Conservation (phyloP, 768 basidiomycete species). For the Suillus cothurnatus region DNA sequence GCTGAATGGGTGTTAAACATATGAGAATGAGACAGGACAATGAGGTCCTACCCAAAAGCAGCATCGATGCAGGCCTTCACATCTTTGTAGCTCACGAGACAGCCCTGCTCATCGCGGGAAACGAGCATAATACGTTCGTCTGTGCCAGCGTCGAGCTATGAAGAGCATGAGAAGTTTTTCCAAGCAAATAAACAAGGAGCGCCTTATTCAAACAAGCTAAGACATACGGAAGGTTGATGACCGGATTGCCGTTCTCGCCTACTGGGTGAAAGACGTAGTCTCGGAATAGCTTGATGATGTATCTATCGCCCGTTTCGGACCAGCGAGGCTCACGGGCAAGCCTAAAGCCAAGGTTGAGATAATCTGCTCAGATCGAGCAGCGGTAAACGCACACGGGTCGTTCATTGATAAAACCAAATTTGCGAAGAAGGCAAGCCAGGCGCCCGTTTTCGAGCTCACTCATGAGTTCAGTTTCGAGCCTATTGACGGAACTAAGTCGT, state of each 20-base stretch:
- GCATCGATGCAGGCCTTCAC: no score
- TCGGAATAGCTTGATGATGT: constrained; percentile 97
- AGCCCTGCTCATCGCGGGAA: constrained; percentile 94
- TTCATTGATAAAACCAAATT: constrained; percentile 98
- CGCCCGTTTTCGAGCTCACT: constrained; percentile 94
- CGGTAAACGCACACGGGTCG: constrained; percentile 82
- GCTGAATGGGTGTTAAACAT: no score
- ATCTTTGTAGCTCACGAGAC: no score
- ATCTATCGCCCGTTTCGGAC: constrained; percentile 98
- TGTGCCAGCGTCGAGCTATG: no score
- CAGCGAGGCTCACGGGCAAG: constrained; percentile 93
- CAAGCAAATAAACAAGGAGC: no score
- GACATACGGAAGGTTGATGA: constrained; percentile 90
- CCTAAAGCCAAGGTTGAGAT: constrained; percentile 40
- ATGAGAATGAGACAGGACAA: no score
- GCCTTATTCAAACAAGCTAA: constrained; percentile 93
- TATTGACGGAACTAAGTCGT: constrained; percentile 77
- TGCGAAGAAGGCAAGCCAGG: constrained; percentile 84
- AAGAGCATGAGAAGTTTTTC: no score
- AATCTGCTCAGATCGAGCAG: background rate
- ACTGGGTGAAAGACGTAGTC: constrained; percentile 99
- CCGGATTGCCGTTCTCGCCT: constrained; percentile 85
- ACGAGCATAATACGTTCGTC: constrained; percentile 96
- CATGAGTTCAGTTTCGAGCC: no score
- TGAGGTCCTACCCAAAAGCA: no score